Conservation (phyloP, 108 stramenopile genomes). For the Skeletonema costatum region DNA sequence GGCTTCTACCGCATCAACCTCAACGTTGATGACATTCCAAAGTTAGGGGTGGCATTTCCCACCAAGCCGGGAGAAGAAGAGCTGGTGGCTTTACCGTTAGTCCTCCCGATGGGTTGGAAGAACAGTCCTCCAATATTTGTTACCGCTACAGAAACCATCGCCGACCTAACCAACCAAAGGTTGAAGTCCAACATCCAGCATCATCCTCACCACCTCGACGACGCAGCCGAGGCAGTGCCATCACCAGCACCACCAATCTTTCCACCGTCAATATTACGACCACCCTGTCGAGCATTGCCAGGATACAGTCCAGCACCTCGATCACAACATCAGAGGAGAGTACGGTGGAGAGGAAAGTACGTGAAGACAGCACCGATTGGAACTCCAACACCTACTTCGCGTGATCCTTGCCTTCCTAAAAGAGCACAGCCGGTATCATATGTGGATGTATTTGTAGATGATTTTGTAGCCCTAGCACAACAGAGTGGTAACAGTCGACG, state of each 20-base stretch:
- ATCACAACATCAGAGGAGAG: too few relatives aligned
- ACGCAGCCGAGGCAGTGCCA: background rate
- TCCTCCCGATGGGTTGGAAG: conserved; percentile 6
- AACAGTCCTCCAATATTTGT: conserved; percentile 15
- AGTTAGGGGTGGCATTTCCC: conserved; percentile 39
- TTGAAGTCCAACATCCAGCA: background rate
- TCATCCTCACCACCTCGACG: conserved; percentile 24
- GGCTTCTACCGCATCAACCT: conserved; percentile 39
- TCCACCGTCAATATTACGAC: background rate
- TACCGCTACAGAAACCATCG: conserved; percentile 21
- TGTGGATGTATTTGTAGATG: conserved; percentile 33
- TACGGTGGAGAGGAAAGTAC: too few relatives aligned
- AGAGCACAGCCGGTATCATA: background rate
- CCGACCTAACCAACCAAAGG: conserved; percentile 1
- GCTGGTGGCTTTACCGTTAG: conserved; percentile 8
- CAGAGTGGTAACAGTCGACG: background rate
- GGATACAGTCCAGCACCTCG: too few relatives aligned
- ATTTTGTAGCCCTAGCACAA: conserved; percentile 16
- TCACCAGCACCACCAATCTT: background rate
- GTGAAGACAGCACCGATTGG: too few relatives aligned
- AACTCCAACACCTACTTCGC: too few relatives aligned
- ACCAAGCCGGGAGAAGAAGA: background rate
- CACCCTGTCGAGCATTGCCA: too few relatives aligned
- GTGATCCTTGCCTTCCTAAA: too few relatives aligned
- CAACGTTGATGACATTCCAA: conserved; percentile 23